These are phyloP conservation scores for Agrostemma githago DNA, from an alignment of 148 eudicot species.

Conservation along the genomic window DNA sequence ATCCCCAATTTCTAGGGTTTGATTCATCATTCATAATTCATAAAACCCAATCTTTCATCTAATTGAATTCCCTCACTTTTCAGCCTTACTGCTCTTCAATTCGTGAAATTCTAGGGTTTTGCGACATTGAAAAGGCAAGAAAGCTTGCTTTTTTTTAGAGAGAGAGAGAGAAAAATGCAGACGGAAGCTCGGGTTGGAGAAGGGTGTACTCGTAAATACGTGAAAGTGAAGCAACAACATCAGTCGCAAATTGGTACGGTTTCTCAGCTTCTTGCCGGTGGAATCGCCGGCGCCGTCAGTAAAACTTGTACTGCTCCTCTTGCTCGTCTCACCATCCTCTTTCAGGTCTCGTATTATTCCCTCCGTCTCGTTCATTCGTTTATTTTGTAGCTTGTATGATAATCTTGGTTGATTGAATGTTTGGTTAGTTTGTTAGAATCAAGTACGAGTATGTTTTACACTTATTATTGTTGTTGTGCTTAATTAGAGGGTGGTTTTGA, in stretches of 20 bases:
- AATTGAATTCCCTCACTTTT: too few relatives aligned
- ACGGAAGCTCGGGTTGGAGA: slow-evolving; percentile 82
- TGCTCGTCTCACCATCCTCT: slow-evolving; percentile 65
- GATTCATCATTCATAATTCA: neutral
- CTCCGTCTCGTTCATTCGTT: neutral
- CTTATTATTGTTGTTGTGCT: too few relatives aligned
- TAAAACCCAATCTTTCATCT: neutral
- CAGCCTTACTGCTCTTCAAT: neutral
- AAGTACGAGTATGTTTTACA: too few relatives aligned
- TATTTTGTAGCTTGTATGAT: neutral
- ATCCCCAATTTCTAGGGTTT: slow-evolving; percentile 28
- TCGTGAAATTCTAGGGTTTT: slow-evolving; percentile 26
- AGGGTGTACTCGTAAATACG: slow-evolving; percentile 37
- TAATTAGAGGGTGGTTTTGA: too few relatives aligned
- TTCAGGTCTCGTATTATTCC: slow-evolving; percentile 36
- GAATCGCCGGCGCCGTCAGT: slow-evolving; percentile 71
- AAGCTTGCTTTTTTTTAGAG: neutral
- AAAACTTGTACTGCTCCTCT: slow-evolving; percentile 79
- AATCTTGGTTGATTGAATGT: neutral
- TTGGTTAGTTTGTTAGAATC: neutral
- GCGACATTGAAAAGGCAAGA: neutral
- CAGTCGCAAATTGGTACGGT: slow-evolving; percentile 49
- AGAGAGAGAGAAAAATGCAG: slow-evolving; percentile 47
- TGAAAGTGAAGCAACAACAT: slow-evolving; percentile 31
- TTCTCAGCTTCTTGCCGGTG: slow-evolving; percentile 65